Evolutionary conservation across 2,329 filamentous ascomycete genomes (phyloP).

Genomic region (Penicillium frequentans): DNA sequence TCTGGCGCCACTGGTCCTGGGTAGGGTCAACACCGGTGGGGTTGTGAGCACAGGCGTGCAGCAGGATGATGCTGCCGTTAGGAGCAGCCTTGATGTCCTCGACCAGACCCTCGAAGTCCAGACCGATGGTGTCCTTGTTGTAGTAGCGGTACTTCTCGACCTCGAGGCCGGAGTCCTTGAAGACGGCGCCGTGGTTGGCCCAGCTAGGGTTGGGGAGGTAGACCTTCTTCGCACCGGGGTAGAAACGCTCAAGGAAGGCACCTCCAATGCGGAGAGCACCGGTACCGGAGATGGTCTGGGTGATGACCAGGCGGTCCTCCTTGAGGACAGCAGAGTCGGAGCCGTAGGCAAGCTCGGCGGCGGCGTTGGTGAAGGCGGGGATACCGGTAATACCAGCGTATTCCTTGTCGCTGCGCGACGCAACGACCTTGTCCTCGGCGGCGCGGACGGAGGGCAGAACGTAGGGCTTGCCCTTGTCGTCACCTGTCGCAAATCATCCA

Average conservation of each 20-base stretch:
- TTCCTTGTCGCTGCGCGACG: slow-evolving; percentile 84
- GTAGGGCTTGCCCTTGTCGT: slow-evolving; percentile 96
- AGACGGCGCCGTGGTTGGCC: slow-evolving; percentile 98
- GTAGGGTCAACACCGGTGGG: slow-evolving; percentile 95
- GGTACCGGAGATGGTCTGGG: slow-evolving; percentile 97
- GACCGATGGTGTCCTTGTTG: slow-evolving; percentile 96
- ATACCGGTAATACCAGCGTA: slow-evolving; percentile 98
- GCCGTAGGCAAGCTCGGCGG: slow-evolving; percentile 88
- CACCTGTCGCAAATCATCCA: slow-evolving; percentile 43
- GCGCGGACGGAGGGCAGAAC: slow-evolving; percentile 89
- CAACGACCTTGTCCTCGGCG: slow-evolving; percentile 84
- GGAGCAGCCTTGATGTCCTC: slow-evolving; percentile 87
- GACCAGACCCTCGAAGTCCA: slow-evolving; percentile 94
- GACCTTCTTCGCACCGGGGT: slow-evolving; percentile 87
- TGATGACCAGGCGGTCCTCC: slow-evolving; percentile 78
- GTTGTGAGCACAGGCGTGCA: slow-evolving; percentile 98
- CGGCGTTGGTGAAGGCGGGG: slow-evolving; percentile 88
- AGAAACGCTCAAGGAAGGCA: slow-evolving; percentile 89
- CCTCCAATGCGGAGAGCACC: slow-evolving; percentile 93
- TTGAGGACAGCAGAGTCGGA: slow-evolving; percentile 72
- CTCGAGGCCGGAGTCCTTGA: slow-evolving; percentile 86
- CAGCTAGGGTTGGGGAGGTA: slow-evolving; percentile 96
- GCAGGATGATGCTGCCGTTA: slow-evolving; percentile 81
- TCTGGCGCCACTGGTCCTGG: slow-evolving; percentile 85
- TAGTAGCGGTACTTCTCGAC: slow-evolving; percentile 98